Evolutionary conservation across 2,329 filamentous ascomycete genomes (phyloP), one percentile per base, ranked within the genome.

Genomic region (Cyphellophora europaea): DNA sequence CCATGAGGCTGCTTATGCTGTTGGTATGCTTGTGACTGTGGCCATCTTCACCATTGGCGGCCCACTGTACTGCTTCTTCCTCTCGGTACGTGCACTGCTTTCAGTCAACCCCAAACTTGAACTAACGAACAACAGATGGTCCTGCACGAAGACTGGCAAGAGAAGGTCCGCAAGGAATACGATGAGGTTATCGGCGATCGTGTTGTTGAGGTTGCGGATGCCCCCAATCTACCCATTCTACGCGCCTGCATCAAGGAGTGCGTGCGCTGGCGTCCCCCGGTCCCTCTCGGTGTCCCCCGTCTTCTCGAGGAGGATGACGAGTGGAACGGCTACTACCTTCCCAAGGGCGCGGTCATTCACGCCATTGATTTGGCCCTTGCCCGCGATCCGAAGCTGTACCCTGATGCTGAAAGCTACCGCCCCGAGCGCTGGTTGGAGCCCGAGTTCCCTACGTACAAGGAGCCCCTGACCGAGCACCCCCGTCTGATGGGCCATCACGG

Each of bases 231-330:
- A 2, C 58, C 58, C 2, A 55, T 61, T 30, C 50, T 63, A 11
- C 50, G 59, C 18, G 61, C 61, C 15, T 45, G 57, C 1, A 57
- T 56, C 32, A 61, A 66, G 52, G 63, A 66, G 52, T 56, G 52
- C 8, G 53, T 67, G 27, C 55, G 64, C 37, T 67, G 64, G 64
- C 58, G 63, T 15, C 64, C 64, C 41, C 68, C 66, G 33, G 66
- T 70, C 2, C 62, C 58, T 19, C 12, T 47, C 63, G 66, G 66
- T 30, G 66, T 70, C 17, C 65, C 67, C 3, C 66, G 69, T 40
- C 65, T 68, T 42, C 65, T 64, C 39, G 66, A 70, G 44, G 60
- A 57, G n/a, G 67, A 71, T 40, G 65, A 70, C 33, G 58, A 62
- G 42, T 71, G 62, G 47, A 56, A 58, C 21, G 66, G 65, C 11